Conservation (phyloP, 2,329 filamentous ascomycete genomes). For the Apiospora kogelbergensis region DNA sequence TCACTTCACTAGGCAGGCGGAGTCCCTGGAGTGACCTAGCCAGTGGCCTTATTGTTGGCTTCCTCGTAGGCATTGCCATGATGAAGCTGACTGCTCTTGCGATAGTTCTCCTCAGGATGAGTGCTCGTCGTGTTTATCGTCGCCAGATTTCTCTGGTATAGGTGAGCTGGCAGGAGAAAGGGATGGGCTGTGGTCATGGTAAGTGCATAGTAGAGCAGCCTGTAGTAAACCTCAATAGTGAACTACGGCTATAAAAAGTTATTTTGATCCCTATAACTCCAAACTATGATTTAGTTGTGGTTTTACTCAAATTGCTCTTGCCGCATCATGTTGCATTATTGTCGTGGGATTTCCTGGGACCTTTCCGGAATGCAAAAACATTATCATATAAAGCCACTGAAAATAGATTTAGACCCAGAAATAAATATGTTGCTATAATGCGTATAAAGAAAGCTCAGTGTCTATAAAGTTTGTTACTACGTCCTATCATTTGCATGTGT, state of each 20-base stretch:
- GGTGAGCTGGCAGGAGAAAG: neutral
- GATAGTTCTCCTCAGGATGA: neutral
- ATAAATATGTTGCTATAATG: too few relatives aligned
- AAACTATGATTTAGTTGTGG: too few relatives aligned
- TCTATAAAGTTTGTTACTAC: too few relatives aligned
- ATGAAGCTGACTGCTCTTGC: neutral
- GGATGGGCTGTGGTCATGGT: neutral
- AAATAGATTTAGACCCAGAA: too few relatives aligned
- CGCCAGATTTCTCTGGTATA: neutral
- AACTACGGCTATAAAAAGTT: neutral
- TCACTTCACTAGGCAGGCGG: neutral
- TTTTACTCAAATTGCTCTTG: too few relatives aligned
- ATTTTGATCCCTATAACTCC: too few relatives aligned
- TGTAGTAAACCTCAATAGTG: neutral
- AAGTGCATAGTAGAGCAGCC: neutral
- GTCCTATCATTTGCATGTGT: too few relatives aligned
- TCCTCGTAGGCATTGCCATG: neutral
- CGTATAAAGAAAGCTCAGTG: too few relatives aligned
- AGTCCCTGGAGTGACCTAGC: neutral
- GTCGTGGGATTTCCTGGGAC: too few relatives aligned
- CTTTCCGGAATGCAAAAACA: too few relatives aligned
- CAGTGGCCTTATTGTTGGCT: neutral
- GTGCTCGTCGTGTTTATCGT: neutral
- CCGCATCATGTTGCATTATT: too few relatives aligned
- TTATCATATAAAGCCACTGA: too few relatives aligned